Percentiles rank a stretch among this genome's conserved stretches.
phyloP scores from a whole-genome alignment of 1,284 basidiomycete genomes.

The Baeospora myosura region DNA sequence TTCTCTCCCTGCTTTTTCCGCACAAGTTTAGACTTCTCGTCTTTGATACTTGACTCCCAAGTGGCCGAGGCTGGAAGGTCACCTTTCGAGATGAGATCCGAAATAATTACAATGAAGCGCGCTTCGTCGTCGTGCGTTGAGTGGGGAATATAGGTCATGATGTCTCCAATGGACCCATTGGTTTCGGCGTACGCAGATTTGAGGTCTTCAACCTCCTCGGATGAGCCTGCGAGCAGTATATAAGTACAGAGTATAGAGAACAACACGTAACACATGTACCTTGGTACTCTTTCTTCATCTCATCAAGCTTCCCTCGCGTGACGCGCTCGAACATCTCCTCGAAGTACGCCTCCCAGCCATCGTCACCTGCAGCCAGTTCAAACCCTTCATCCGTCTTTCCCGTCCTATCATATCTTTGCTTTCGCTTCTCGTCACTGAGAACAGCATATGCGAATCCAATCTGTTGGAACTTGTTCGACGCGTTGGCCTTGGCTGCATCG shows the following conservation, averaged over 20 bases:
- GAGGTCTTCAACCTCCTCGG: slow-evolving; percentile 77
- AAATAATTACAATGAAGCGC: slow-evolving; percentile 71
- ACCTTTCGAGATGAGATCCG: slow-evolving; percentile 56
- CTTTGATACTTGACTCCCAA: slow-evolving; percentile 71
- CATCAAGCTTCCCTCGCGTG: slow-evolving; percentile 78
- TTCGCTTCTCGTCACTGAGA: slow-evolving; percentile 69
- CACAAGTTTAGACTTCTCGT: slow-evolving; percentile 69
- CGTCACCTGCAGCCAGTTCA: slow-evolving; percentile 68
- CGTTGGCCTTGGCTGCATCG: slow-evolving; percentile 55
- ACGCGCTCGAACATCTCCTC: slow-evolving; percentile 82
- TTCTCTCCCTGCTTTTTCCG: slow-evolving; percentile 69
- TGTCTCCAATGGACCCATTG: slow-evolving; percentile 66
- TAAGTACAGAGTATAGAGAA: slow-evolving; percentile 4
- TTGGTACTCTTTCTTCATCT: slow-evolving; percentile 88
- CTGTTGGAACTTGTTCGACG: slow-evolving; percentile 76
- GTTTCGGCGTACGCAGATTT: slow-evolving; percentile 63
- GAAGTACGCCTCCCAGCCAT: slow-evolving; percentile 92
- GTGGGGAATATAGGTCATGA: slow-evolving; percentile 82
- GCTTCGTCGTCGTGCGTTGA: slow-evolving; percentile 76
- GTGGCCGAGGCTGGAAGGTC: slow-evolving; percentile 48
- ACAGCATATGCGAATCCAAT: slow-evolving; percentile 89
- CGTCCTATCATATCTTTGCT: slow-evolving; percentile 73
- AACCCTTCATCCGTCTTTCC: slow-evolving; percentile 78
- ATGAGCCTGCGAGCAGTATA: slow-evolving; percentile 51
- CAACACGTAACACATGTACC: slow-evolving; percentile 38